Evolutionary conservation across 2,329 filamentous ascomycete species (phyloP).

Genomic region (Talaromyces islandicus): DNA sequence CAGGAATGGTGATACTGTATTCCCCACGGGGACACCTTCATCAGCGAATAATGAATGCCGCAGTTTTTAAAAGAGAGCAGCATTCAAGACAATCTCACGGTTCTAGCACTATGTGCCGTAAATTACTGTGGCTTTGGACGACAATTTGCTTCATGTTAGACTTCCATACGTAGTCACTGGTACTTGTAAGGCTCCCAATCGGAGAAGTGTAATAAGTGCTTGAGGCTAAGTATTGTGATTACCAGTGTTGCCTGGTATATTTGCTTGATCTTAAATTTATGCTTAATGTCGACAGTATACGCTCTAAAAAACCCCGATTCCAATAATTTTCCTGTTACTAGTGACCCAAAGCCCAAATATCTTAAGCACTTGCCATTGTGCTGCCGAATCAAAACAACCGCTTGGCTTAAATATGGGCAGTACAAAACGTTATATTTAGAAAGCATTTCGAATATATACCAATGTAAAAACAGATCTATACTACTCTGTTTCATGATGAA

Average conservation of each 20-base stretch:
- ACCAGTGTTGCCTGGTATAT: accelerated
- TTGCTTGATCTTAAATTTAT: background rate
- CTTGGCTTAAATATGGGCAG: background rate
- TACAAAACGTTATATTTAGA: too few species aligned
- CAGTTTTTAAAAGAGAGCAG: background rate
- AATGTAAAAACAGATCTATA: background rate
- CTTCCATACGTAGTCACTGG: too few species aligned
- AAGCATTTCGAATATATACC: background rate
- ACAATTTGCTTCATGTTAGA: background rate
- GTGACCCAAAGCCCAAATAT: background rate
- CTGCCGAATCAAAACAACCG: too few species aligned
- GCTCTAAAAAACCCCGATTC: background rate
- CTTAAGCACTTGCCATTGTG: background rate
- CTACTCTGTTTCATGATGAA: constrained; percentile 24
- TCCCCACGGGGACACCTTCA: background rate
- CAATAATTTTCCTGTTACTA: too few species aligned
- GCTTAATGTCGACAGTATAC: background rate
- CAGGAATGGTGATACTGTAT: background rate
- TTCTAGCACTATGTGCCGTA: background rate
- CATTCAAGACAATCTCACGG: background rate
- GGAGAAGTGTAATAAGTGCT: background rate
- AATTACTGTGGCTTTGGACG: too few species aligned
- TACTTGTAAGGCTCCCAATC: too few species aligned
- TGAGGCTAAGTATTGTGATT: background rate
- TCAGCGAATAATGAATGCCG: background rate